A percentile compares a stretch with the other conserved stretches of the same genome.
phyloP scores from a whole-genome alignment of 805 yeast species.

The Yamadazyma sp. region DNA sequence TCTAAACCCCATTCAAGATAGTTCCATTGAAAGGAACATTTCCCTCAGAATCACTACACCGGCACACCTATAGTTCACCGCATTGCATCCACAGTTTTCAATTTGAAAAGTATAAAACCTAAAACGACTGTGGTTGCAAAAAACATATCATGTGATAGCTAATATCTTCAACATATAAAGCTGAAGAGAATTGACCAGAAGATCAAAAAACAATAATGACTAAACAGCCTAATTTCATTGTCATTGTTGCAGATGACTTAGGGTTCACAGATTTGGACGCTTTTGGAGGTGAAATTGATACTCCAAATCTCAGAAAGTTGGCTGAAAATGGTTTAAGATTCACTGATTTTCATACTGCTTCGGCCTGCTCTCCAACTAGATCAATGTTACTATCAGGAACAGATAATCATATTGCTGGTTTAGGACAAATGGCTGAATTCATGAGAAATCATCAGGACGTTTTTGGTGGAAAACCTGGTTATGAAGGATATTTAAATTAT shows the following conservation, averaged over 20 bases:
- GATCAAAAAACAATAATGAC: slow-evolving; percentile 1
- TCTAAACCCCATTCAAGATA: too few relatives aligned
- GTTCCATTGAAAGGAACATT: too few relatives aligned
- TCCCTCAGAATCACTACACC: too few relatives aligned
- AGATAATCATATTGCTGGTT: slow-evolving; percentile 58
- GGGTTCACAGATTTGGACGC: slow-evolving; percentile 55
- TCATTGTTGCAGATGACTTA: slow-evolving; percentile 60
- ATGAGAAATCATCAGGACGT: slow-evolving; percentile 33
- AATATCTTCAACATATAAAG: too few relatives aligned
- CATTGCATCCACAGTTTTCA: too few relatives aligned
- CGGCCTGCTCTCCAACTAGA: slow-evolving; percentile 64
- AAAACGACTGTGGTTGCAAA: too few relatives aligned
- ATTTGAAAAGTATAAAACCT: too few relatives aligned
- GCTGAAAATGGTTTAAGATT: slow-evolving; percentile 46
- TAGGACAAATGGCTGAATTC: slow-evolving; percentile 56
- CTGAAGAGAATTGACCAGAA: too few relatives aligned
- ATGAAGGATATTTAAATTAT: slow-evolving; percentile 52
- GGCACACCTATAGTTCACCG: too few relatives aligned
- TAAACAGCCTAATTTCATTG: slow-evolving; percentile 46
- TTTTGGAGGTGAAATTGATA: slow-evolving; percentile 56
- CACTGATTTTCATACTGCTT: slow-evolving; percentile 60
- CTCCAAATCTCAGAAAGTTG: slow-evolving; percentile 48
- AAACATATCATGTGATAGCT: too few relatives aligned
- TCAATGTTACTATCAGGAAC: slow-evolving; percentile 61
- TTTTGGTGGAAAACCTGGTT: slow-evolving; percentile 47